phyloP scores from a whole-genome alignment of 2,329 filamentous ascomycete genomes.

The Calonectria pteridis region DNA sequence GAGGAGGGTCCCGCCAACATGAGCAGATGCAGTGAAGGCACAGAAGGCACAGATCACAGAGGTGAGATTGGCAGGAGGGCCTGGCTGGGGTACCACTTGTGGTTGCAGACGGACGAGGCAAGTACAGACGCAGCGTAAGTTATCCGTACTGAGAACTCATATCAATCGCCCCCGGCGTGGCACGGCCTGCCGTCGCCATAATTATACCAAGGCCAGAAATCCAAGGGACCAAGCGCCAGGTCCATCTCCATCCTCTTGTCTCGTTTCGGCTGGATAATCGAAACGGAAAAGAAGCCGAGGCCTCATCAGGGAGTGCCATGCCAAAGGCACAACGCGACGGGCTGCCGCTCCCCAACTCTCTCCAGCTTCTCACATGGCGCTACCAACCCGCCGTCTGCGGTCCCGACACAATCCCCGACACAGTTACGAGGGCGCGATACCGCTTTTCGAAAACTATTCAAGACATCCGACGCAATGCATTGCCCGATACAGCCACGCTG shows the following conservation, averaged over 20 bases:
- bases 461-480: constrained; percentile 10
- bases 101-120: neutral
- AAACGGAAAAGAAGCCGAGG: constrained; percentile 3
- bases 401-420: neutral
- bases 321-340: neutral
- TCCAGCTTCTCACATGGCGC: constrained; percentile 10
- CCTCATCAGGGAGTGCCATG: constrained; percentile 6
- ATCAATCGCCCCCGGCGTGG: neutral
- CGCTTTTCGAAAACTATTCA: constrained; percentile 4
- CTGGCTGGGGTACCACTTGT: neutral
- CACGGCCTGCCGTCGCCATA: neutral
- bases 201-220: neutral
- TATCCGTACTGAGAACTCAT: neutral
- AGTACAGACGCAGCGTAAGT: neutral
- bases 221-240: neutral
- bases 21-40: neutral
- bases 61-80: constrained; percentile 2
- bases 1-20: neutral
- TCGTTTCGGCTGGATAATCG: neutral
- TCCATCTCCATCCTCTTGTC: neutral
- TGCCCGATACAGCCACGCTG: neutral
- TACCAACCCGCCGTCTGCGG: neutral
- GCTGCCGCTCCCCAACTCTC: neutral
- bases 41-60: neutral
- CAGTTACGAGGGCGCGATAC: neutral